Conservation (phyloP, 192 early-diverging fungal genomes). For the Dissophora ornata region DNA sequence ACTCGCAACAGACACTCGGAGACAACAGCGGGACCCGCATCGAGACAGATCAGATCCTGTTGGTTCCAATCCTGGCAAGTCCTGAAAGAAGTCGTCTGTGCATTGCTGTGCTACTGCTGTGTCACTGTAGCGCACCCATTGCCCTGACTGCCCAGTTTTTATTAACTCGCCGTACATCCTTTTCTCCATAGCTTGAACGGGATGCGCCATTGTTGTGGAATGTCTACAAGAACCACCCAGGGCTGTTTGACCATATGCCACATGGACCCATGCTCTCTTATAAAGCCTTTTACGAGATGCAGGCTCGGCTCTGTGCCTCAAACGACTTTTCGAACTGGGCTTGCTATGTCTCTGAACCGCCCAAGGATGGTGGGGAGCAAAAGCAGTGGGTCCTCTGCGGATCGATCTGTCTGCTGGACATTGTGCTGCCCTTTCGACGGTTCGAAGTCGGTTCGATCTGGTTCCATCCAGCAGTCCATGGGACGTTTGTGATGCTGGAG, state of each 20-base stretch:
- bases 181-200: slow-evolving; percentile 15
- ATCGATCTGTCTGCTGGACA: slow-evolving; percentile 37
- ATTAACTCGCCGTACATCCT: too few relatives aligned
- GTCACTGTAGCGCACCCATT: too few relatives aligned
- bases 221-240: slow-evolving; percentile 32
- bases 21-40: slow-evolving; percentile 24
- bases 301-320: slow-evolving; percentile 1
- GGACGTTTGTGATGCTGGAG: slow-evolving; percentile 45
- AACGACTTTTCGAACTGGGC: slow-evolving; percentile 27
- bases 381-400: slow-evolving; percentile 37
- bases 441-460: slow-evolving; percentile 38
- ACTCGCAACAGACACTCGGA: slow-evolving; percentile 35
- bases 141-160: too few relatives aligned
- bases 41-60: slow-evolving; percentile 38
- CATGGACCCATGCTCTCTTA: slow-evolving; percentile 13
- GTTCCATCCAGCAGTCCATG: slow-evolving; percentile 45
- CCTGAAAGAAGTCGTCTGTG: too few relatives aligned
- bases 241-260: slow-evolving; percentile 29
- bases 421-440: slow-evolving; percentile 12
- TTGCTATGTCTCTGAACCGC: slow-evolving; percentile 17
- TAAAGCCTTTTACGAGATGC: slow-evolving; percentile 20
- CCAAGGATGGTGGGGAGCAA: background rate
- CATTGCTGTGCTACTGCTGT: too few relatives aligned
- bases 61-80: slow-evolving; percentile 29
- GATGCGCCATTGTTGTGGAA: slow-evolving; percentile 39